These are phyloP conservation scores for Metarhizium anisopliae DNA, from an alignment of 2,329 filamentous ascomycete species.

Conservation along the genomic window DNA sequence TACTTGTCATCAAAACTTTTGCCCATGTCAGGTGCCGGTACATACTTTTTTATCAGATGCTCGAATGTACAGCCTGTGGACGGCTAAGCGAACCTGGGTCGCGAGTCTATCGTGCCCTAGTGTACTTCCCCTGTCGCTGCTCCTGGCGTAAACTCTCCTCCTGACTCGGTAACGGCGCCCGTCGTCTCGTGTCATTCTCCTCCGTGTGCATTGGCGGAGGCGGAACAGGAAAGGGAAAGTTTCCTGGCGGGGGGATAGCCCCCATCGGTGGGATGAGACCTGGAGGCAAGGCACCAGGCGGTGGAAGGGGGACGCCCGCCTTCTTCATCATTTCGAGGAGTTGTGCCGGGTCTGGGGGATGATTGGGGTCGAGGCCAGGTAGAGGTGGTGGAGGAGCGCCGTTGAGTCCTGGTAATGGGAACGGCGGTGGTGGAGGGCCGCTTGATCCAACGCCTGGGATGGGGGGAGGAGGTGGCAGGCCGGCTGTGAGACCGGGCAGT, in stretches of 20 bases:
- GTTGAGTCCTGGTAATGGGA: slow-evolving; percentile 40
- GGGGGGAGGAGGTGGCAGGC: slow-evolving; percentile 29
- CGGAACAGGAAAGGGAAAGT: slow-evolving; percentile 24
- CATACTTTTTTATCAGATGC: neutral
- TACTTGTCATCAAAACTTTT: neutral
- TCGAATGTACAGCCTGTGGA: neutral
- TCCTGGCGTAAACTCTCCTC: slow-evolving; percentile 73
- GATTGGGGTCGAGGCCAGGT: slow-evolving; percentile 48
- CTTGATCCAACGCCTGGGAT: slow-evolving; percentile 39
- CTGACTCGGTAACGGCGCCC: slow-evolving; percentile 72
- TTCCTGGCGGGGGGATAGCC: slow-evolving; percentile 22
- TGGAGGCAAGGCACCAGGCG: slow-evolving; percentile 35
- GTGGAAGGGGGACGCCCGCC: slow-evolving; percentile 53
- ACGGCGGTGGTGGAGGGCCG: slow-evolving; percentile 39
- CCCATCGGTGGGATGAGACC: slow-evolving; percentile 23
- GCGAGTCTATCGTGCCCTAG: slow-evolving; percentile 33
- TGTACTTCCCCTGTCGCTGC: slow-evolving; percentile 58
- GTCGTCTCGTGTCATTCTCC: slow-evolving; percentile 31
- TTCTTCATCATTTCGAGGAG: slow-evolving; percentile 58
- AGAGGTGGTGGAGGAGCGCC: slow-evolving; percentile 41
- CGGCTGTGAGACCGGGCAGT: slow-evolving; percentile 34
- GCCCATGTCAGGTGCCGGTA: neutral
- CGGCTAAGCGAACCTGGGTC: neutral
- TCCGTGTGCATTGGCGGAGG: slow-evolving; percentile 29
- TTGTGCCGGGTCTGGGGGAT: slow-evolving; percentile 51